A percentile compares a stretch with the other conserved stretches of the same genome.
Conservation (phyloP, 805 yeast genomes). For the Saturnispora zaruensis region DNA sequence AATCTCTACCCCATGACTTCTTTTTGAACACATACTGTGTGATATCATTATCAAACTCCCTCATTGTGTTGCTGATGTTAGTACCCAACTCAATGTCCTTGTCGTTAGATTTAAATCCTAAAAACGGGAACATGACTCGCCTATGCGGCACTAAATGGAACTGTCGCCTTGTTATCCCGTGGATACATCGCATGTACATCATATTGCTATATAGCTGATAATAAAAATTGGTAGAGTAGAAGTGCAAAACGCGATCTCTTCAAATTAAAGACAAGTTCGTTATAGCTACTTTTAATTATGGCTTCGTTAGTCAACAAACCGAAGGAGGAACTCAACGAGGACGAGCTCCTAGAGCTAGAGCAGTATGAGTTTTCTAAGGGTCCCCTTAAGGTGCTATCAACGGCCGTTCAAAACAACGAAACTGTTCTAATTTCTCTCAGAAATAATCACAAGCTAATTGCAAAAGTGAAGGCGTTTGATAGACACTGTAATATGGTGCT, state of each 20-base stretch:
- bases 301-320: constrained; percentile 62
- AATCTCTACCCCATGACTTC: constrained; percentile 1
- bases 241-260: not conserved
- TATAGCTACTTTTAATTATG: constrained; percentile 12
- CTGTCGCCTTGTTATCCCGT: not conserved
- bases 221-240: not conserved
- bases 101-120: constrained; percentile 6
- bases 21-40: constrained; percentile 2
- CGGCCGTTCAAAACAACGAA: constrained; percentile 58
- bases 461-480: constrained; percentile 88
- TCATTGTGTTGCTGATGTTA: constrained; percentile 7
- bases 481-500: constrained; percentile 91
- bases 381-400: constrained; percentile 81
- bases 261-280: not conserved
- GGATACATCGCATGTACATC: not conserved
- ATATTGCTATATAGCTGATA: not conserved
- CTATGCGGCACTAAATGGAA: not conserved
- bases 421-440: constrained; percentile 81
- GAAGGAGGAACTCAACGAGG: constrained; percentile 68
- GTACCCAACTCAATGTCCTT: constrained; percentile 9
- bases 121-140: constrained; percentile 4
- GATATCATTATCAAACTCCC: constrained; percentile 8
- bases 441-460: constrained; percentile 86
- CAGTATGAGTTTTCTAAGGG: constrained; percentile 87
- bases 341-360: constrained; percentile 72